Conservation (phyloP, 495 filamentous ascomycete species). For the Aspergillus saccharolyticus region DNA sequence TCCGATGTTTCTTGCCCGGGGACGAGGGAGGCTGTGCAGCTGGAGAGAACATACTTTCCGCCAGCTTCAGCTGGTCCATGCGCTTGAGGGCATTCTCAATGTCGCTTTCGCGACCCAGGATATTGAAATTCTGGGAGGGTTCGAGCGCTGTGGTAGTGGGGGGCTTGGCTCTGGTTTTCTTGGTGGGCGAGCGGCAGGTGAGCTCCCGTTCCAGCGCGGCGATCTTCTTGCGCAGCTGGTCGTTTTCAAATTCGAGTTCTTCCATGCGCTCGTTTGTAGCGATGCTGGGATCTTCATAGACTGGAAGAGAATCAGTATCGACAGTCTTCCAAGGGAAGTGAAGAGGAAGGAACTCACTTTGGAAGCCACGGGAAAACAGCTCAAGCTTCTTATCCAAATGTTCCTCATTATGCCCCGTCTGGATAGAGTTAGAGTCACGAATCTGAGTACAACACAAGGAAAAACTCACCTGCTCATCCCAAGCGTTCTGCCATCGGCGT, state of each 20-base stretch:
- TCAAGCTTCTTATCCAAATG: slow-evolving; percentile 90
- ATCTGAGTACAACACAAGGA: too few relatives aligned
- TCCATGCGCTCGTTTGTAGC: slow-evolving; percentile 30
- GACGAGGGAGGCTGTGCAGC: slow-evolving; percentile 22
- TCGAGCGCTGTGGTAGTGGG: slow-evolving; percentile 15
- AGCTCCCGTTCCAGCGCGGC: slow-evolving; percentile 46
- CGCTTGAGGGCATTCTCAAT: slow-evolving; percentile 40
- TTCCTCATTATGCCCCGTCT: slow-evolving; percentile 61
- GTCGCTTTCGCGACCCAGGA: slow-evolving; percentile 38
- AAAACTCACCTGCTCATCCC: slow-evolving; percentile 62
- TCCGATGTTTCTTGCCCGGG: slow-evolving; percentile 44
- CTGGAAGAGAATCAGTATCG: slow-evolving; percentile 20
- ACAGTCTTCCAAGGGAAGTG: neutral
- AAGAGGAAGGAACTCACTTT: slow-evolving; percentile 33
- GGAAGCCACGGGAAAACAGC: slow-evolving; percentile 67
- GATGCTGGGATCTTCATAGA: slow-evolving; percentile 45
- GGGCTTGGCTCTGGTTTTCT: slow-evolving; percentile 30
- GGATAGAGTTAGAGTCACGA: slow-evolving; percentile 13
- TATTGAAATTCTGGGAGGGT: slow-evolving; percentile 22
- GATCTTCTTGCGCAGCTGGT: slow-evolving; percentile 40
- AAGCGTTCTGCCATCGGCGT: slow-evolving; percentile 66
- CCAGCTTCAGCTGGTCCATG: slow-evolving; percentile 41
- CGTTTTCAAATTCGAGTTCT: slow-evolving; percentile 47
- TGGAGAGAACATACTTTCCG: slow-evolving; percentile 36
- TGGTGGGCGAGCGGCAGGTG: slow-evolving; percentile 42